Evolutionary conservation across 2,329 filamentous ascomycete genomes (phyloP), one percentile per base, ranked within the genome.

Genomic region (Celoporthe dispersa): DNA sequence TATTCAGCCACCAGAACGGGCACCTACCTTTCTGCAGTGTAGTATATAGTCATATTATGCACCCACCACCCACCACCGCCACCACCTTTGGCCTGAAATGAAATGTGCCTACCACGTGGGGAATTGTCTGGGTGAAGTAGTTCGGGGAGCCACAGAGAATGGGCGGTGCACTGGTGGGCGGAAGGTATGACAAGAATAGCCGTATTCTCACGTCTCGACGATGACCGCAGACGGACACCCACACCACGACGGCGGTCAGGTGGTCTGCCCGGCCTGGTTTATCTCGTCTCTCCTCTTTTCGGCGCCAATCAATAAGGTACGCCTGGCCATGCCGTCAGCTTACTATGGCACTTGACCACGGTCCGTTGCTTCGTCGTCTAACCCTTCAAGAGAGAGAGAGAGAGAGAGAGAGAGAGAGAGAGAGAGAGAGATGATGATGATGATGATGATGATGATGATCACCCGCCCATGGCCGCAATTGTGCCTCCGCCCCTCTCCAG

Each of bases 351-450:
- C 53, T 31, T 57, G 41, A 22, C 22, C 11, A 6, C 41, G 39
- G 44, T n/a, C 53, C 39, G 35, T 66, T 37, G 22, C n/a, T 51
- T 39, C 57, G 22, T 48, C 22, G 19, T 48, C 2, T 7, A 48
- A 53, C 62, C 63, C 44, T 25, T 66, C 60, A 70, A 44, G 39
- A 16, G 39, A 41, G 39, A 37, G 35, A 41, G 39, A 41, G n/a
- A n/a, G n/a, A n/a, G n/a, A n/a, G n/a, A n/a, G n/a, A n/a, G n/a
- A 35, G 35, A 35, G 8, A 35, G 35, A 35, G 4, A 35, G 11
- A 39, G 37, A n/a, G 44, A 9, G 22, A 48, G 19, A 44, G 41
- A 48, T 22, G 11, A n/a, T 22, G n/a, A n/a, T n/a, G n/a, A n/a
- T n/a, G n/a, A n/a, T n/a, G n/a, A n/a, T n/a, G n/a, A n/a, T n/a